Evolutionary conservation across 768 basidiomycete genomes (phyloP), one percentile per base, ranked within the genome.

Genomic region (Mycena indigotica): DNA sequence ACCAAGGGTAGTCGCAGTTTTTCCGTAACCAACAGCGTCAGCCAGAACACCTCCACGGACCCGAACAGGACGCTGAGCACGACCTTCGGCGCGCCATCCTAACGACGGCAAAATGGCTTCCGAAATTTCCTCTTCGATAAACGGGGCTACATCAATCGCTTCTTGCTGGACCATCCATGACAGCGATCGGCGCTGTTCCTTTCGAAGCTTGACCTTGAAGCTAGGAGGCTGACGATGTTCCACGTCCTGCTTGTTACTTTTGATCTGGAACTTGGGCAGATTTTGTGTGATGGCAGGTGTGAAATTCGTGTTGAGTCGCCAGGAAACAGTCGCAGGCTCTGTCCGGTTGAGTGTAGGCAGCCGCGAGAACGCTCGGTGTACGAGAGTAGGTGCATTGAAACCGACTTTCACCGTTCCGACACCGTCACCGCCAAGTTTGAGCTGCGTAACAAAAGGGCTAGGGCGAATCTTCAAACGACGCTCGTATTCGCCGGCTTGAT

Each of bases 21-120:
- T 98, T 17, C 95, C 95, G 67, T 98, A 98, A 50, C 95, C 95
- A 58, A 98, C 95, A 75, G 95, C 89, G 66, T 98, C 95, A 13
- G 95, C 95, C 44, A 97, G 84, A 48, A 97, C 95, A 12, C 95
- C 95, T 17, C 95, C 95, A 53, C 91, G 82, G 39, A 97, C 75
- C 57, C 73, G 80, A 51, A 92, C 81, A 0, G 88, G 83, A 29
- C 94, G 75, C 63, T 90, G 85, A 3, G 91, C 94, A 39, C 91
- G 87, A 38, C 91, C 95, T 71, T 97, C 94, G n/a, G 92, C 93
- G 63, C 93, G 81, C 95, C 95, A 98, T 5, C 93, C 91, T 13
- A 97, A 75, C 51, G 93, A 86, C 57, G 86, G 88, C 3, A 95
- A 77, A 45, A 91, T 83, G 3, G 93, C 92, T 71, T 98, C 95